phyloP scores from a whole-genome alignment of 169 alveolate species.

The Plasmodium inui region DNA sequence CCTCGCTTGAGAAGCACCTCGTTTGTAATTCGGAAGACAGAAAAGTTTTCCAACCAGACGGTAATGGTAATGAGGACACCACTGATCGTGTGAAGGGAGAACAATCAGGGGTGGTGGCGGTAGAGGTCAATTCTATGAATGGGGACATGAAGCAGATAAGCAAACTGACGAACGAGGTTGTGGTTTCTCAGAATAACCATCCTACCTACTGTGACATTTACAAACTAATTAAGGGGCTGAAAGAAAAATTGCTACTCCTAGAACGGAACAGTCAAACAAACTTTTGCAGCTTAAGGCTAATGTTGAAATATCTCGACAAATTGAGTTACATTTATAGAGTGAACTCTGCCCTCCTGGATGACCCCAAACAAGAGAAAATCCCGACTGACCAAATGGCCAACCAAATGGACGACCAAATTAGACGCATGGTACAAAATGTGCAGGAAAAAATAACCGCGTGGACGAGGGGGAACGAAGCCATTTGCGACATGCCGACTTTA shows the following conservation, averaged over 20 bases:
- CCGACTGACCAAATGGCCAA: not conserved
- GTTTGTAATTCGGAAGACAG: not conserved
- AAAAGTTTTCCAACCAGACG: not conserved
- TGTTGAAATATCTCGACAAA: conserved; percentile 24
- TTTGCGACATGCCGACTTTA: not conserved
- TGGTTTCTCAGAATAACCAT: not conserved
- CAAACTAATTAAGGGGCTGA: conserved; percentile 9
- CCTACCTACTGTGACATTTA: not conserved
- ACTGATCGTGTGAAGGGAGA: not conserved
- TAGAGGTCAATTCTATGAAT: not conserved
- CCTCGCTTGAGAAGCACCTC: not conserved
- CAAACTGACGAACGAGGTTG: not conserved
- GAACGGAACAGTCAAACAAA: not conserved
- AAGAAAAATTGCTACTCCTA: not conserved
- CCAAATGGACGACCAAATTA: not conserved
- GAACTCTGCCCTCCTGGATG: not conserved
- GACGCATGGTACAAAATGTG: not conserved
- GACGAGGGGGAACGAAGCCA: not conserved
- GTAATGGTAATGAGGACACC: not conserved
- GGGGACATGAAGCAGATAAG: not conserved
- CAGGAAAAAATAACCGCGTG: not conserved
- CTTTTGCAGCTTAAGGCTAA: not conserved
- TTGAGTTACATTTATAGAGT: conserved; percentile 31
- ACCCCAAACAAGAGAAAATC: not conserved
- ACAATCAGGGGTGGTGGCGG: not conserved